Evolutionary conservation across 192 early-diverging fungal species (phyloP), one percentile per base, ranked within the genome.

Genomic region (Coemansia sp.): DNA sequence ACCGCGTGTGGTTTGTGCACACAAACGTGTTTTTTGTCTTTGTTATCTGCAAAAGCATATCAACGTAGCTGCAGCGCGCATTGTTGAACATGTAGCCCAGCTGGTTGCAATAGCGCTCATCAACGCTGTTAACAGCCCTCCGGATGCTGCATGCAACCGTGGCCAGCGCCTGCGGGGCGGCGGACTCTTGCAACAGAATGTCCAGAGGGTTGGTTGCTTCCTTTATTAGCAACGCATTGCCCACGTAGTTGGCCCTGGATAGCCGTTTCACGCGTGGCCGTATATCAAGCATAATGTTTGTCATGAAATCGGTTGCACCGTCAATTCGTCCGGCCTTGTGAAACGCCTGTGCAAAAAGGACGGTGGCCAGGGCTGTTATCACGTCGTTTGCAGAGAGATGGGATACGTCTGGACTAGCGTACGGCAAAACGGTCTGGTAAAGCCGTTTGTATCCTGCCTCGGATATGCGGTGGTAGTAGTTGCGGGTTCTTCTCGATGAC

Each of bases 1-100:
- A 76, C 7, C 68, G 64, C 37, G 74, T 45, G 43, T 70, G 68
- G 54, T 67, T 76, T n/a, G 68, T 67, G 5, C 66, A 62, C n/a
- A 57, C 56, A 21, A 16, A 64, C 18, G 11, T 39, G 57, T 41
- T 59, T 4, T 23, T 19, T 18, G 18, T 18, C n/a, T 41, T 59
- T 15, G 38, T 40, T 6, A 59, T 59, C 7, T 54, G 52, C 52
- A 54, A 54, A 26, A 54, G 1, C 52, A 54, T 18, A 38, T 41
- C 39, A 6, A 59, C n/a, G 39, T 59, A 59, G 57, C 57, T 41
- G 39, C 39, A 5, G 0, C 10, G 39, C 4, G 1, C 19, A 7
- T 59, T 59, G 39, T 59, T 59, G 12, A 59, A 16, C 39, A 41
- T 41, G 15, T 41, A 5, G 3, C 32, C 15, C 32, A 18, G 7